phyloP scores from a whole-genome alignment of 768 basidiomycete genomes.

The Tephrocybe sp. region DNA sequence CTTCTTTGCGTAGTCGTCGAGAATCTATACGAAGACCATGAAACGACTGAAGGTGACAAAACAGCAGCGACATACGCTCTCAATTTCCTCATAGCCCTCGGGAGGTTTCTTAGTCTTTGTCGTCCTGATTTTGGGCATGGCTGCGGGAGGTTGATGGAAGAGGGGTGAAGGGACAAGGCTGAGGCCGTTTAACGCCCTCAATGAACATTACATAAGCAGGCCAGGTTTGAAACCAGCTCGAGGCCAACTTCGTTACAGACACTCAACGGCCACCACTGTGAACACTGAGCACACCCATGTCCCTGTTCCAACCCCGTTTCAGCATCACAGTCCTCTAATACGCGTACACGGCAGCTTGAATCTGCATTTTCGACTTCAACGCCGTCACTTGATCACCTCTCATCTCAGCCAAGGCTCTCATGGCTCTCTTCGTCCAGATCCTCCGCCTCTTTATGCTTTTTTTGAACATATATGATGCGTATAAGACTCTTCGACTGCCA shows the following conservation, averaged over 20 bases:
- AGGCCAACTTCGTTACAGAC: conserved; percentile 2
- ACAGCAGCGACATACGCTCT: conserved; percentile 49
- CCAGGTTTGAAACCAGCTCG: conserved; percentile 12
- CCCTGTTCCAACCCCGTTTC: conserved; percentile 7
- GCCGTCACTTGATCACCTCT: neutral
- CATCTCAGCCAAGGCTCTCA: conserved; percentile 27
- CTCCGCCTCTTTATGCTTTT: conserved; percentile 72
- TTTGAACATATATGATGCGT: conserved; percentile 80
- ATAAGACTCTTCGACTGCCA: conserved; percentile 75
- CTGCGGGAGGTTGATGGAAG: conserved; percentile 19
- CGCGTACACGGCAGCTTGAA: conserved; percentile 12
- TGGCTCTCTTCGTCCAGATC: conserved; percentile 67
- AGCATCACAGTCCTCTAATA: conserved; percentile 8
- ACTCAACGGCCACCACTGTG: conserved; percentile 8
- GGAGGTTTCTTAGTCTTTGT: conserved; percentile 91
- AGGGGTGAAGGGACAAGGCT: neutral
- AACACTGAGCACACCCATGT: conserved; percentile 13
- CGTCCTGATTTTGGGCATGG: conserved; percentile 93
- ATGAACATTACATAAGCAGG: conserved; percentile 16
- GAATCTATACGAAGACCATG: conserved; percentile 51
- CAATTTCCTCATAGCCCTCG: conserved; percentile 95
- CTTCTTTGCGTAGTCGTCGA: conserved; percentile 98
- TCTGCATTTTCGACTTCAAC: neutral
- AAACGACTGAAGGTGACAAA: neutral
- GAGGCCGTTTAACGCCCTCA: conserved; percentile 7